Evolutionary conservation across 1,139 yeast genomes (phyloP), one percentile per base, ranked within the genome.

Genomic region (Zygoascus meyerae): DNA sequence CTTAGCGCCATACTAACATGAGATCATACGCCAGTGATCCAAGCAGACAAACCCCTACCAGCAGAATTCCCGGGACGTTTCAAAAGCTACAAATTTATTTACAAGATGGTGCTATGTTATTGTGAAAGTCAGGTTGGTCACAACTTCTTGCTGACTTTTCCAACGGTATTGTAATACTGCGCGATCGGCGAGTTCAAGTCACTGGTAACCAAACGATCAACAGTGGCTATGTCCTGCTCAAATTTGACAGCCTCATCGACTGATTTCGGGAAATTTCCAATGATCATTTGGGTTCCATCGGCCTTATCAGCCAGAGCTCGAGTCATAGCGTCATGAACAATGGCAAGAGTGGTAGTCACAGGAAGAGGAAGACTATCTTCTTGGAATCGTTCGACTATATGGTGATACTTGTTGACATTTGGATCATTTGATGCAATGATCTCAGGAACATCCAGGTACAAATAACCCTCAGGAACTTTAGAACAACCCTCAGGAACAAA

Each of bases 171-270:
- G 36, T 17, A 42, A 17, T 42, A 42, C 41, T 31, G 40, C 2
- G 32, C 17, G 15, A 42, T 40, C 2, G 30, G 36, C 2, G 45
- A 42, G 4, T 21, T 12, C 31, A 12, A 28, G 29, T 40, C 44
- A 32, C 18, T 35, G 18, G 36, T n/a, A 5, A 35, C 29, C 29
- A 32, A 21, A 26, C n/a, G 6, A 11, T 17, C 29, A 11, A 42
- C 45, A 2, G 40, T 78, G 43, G 86, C 90, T 44, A 92, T 80
- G 52, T 80, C 75, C 48, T 84, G 78, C 69, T 92, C 98, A 65
- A 92, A 92, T 31, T 92, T 85, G 43, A 84, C 53, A 0, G 97
- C 97, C 70, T 92, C 97, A 69, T 90, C 97, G 97, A 92, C 90
- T 66, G 90, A 86, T 64, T 97, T 78, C 34, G 98, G 98, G 77